Evolutionary conservation across 768 basidiomycete genomes (phyloP).

Genomic region (Suillus placidus): DNA sequence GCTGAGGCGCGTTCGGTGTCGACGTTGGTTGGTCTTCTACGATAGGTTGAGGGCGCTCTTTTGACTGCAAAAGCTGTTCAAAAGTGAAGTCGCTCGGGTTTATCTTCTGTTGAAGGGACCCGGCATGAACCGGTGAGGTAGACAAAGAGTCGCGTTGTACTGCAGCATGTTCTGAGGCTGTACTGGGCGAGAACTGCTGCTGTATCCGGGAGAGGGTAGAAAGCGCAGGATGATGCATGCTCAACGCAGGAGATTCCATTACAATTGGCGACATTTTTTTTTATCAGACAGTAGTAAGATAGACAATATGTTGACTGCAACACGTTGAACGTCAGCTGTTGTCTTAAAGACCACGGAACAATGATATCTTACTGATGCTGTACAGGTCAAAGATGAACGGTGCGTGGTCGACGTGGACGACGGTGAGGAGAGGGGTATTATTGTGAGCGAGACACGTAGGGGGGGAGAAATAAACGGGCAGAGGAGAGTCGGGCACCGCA

Average conservation of each 20-base stretch:
- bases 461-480: conserved; percentile 27
- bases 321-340: background rate
- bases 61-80: conserved; percentile 34
- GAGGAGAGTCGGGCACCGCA: conserved; percentile 22
- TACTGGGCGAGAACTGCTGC: conserved; percentile 43
- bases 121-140: conserved; percentile 25
- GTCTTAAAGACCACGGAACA: background rate
- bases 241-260: conserved; percentile 55
- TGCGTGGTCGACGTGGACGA: conserved; percentile 9
- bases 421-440: conserved; percentile 4
- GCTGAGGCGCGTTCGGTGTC: conserved; percentile 24
- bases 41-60: conserved; percentile 28
- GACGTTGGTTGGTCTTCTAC: conserved; percentile 22
- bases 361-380: conserved; percentile 2
- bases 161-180: conserved; percentile 24
- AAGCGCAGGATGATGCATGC: conserved; percentile 49
- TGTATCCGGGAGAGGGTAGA: conserved; percentile 50
- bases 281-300: conserved; percentile 30
- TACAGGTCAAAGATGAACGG: background rate
- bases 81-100: conserved; percentile 32
- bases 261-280: conserved; percentile 59
- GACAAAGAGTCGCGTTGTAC: conserved; percentile 13
- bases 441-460: conserved; percentile 9
- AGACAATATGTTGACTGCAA: conserved; percentile 26
- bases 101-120: conserved; percentile 34